These are phyloP conservation scores for Komagataella pseudopastoris DNA, from an alignment of 805 yeast species.

Conservation along the genomic window DNA sequence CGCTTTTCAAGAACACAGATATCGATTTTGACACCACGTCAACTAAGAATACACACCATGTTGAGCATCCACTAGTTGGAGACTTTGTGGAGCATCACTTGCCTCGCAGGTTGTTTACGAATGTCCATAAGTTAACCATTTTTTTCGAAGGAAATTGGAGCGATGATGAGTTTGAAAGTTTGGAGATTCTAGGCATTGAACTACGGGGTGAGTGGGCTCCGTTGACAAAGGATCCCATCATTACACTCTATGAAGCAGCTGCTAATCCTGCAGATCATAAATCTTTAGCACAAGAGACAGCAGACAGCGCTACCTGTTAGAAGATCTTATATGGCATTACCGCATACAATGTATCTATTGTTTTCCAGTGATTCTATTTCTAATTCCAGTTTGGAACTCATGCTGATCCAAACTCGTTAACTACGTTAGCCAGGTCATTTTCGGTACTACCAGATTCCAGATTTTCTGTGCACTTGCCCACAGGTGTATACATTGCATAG, in stretches of 20 bases:
- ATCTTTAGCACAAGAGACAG: constrained; percentile 13
- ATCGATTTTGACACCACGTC: constrained; percentile 54
- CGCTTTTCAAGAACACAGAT: constrained; percentile 58
- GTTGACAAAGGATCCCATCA: constrained; percentile 52
- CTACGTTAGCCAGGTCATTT: neutral
- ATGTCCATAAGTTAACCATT: constrained; percentile 51
- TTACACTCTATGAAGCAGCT: constrained; percentile 76
- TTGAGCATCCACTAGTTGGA: constrained; percentile 59
- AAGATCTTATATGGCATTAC: neutral
- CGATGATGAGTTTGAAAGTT: constrained; percentile 43
- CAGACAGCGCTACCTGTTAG: constrained; percentile 9
- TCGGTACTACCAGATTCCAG: neutral
- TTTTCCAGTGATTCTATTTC: neutral
- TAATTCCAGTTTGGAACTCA: neutral
- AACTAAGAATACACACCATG: constrained; percentile 30
- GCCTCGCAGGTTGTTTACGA: constrained; percentile 64
- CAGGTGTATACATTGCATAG: neutral
- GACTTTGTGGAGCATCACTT: constrained; percentile 71
- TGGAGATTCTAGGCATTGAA: constrained; percentile 58
- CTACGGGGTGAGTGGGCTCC: constrained; percentile 60
- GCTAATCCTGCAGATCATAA: constrained; percentile 88
- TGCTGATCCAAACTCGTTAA: neutral
- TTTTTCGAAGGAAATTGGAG: constrained; percentile 58
- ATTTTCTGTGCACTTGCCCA: neutral
- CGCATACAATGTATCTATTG: neutral